Evolutionary conservation across 2,329 filamentous ascomycete genomes (phyloP).

Genomic region (Penicillium nordicum): DNA sequence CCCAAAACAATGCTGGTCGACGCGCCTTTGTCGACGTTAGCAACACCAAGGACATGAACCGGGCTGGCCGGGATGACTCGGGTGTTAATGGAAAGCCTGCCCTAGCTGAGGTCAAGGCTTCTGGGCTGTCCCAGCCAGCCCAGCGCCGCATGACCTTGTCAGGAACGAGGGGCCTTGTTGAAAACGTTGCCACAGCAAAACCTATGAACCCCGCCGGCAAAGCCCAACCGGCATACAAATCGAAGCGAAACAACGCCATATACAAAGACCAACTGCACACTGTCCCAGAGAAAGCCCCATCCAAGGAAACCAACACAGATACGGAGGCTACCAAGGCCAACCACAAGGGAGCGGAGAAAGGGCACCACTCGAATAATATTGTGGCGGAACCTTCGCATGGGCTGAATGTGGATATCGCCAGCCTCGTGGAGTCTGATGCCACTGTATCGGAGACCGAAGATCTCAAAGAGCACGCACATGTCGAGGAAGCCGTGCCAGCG

Average conservation of each 20-base stretch:
- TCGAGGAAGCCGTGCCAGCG: slow-evolving; percentile 24
- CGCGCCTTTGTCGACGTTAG: slow-evolving; percentile 80
- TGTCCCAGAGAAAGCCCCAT: slow-evolving; percentile 32
- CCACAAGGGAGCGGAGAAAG: slow-evolving; percentile 10
- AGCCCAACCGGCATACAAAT: slow-evolving; percentile 28
- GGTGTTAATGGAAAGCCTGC: slow-evolving; percentile 48
- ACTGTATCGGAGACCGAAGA: slow-evolving; percentile 17
- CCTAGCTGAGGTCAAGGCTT: slow-evolving; percentile 26
- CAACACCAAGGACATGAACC: slow-evolving; percentile 54
- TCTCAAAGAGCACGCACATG: slow-evolving; percentile 2
- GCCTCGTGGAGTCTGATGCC: slow-evolving; percentile 18
- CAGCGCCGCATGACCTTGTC: slow-evolving; percentile 53
- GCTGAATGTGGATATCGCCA: background rate
- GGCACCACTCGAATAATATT: background rate
- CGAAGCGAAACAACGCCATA: slow-evolving; percentile 53
- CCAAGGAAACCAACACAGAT: slow-evolving; percentile 28
- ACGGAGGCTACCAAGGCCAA: slow-evolving; percentile 5
- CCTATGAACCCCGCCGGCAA: slow-evolving; percentile 33
- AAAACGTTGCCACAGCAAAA: slow-evolving; percentile 31
- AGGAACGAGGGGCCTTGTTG: slow-evolving; percentile 38
- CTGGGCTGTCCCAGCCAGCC: slow-evolving; percentile 51
- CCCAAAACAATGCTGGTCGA: slow-evolving; percentile 61
- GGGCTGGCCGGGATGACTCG: slow-evolving; percentile 55
- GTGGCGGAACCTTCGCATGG: slow-evolving; percentile 6
- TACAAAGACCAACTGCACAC: slow-evolving; percentile 51